Percentiles rank a stretch among this genome's conserved stretches.
Evolutionary conservation across 2,329 filamentous ascomycete species (phyloP).

Genomic region (Fusarium acutatum): DNA sequence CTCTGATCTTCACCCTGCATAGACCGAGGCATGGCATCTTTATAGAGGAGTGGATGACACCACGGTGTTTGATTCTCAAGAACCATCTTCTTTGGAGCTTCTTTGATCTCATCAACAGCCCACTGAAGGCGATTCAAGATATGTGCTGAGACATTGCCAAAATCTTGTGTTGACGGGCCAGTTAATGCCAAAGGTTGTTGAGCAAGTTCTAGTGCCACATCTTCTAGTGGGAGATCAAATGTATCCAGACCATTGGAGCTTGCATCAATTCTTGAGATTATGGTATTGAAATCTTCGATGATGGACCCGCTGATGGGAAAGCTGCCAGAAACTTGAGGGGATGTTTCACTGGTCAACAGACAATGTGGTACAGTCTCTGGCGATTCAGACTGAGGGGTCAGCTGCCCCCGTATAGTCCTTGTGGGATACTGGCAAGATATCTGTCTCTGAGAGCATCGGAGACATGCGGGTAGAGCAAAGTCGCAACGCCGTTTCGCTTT

Average conservation of each 20-base stretch:
- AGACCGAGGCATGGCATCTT: constrained; percentile 58
- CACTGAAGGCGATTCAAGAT: constrained; percentile 49
- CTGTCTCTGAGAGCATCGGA: constrained; percentile 59
- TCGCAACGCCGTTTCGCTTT: constrained; percentile 67
- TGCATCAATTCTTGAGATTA: constrained; percentile 25
- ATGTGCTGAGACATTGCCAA: constrained; percentile 37
- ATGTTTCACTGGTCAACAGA: constrained; percentile 3
- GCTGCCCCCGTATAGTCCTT: not conserved
- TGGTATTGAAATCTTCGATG: constrained; percentile 25
- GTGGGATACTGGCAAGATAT: constrained; percentile 59
- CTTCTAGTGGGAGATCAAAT: constrained; percentile 23
- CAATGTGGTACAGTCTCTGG: constrained; percentile 8
- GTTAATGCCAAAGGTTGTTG: constrained; percentile 34
- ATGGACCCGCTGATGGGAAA: not conserved
- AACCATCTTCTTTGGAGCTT: constrained; percentile 59
- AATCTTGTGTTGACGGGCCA: constrained; percentile 33
- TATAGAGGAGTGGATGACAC: constrained; percentile 61
- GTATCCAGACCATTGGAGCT: constrained; percentile 9
- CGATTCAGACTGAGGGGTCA: not conserved
- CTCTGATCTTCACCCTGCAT: constrained; percentile 57
- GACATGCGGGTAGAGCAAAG: constrained; percentile 59
- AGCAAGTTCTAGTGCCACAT: constrained; percentile 30
- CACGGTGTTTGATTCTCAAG: constrained; percentile 60
- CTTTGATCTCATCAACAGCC: constrained; percentile 61
- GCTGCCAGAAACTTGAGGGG: not conserved